Conservation (phyloP, 441 rosid species). For the Hura crepitans region DNA sequence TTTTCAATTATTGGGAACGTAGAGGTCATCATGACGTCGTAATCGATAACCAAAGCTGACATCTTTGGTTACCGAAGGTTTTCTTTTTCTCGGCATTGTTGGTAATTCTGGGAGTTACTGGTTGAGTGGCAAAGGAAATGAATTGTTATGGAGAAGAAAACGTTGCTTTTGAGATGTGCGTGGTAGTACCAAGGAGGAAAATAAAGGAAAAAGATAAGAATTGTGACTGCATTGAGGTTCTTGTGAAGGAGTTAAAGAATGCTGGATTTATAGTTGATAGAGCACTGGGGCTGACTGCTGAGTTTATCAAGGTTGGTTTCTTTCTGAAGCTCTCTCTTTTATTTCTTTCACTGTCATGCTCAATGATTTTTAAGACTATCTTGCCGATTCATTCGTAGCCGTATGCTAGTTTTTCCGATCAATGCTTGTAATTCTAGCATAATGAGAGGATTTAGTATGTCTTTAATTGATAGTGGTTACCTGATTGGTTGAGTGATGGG, state of each 20-base stretch:
- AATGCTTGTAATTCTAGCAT: background rate
- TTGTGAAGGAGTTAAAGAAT: slow-evolving; percentile 53
- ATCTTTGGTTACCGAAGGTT: background rate
- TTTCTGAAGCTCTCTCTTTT: background rate
- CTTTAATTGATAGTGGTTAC: background rate
- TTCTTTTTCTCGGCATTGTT: background rate
- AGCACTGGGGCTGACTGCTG: slow-evolving; percentile 67
- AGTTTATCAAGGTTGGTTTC: slow-evolving; percentile 62
- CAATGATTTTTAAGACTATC: background rate
- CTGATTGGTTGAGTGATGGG: background rate
- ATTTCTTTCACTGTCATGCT: slow-evolving; percentile 1
- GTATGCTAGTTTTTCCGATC: slow-evolving; percentile 4
- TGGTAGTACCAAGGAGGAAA: slow-evolving; percentile 61
- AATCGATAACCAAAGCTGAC: background rate
- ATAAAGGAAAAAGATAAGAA: slow-evolving; percentile 36
- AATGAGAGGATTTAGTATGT: background rate
- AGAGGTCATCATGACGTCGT: background rate
- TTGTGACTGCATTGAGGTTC: slow-evolving; percentile 59
- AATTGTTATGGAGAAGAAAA: slow-evolving; percentile 45
- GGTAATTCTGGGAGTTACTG: background rate
- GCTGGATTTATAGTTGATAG: slow-evolving; percentile 57
- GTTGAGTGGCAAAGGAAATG: slow-evolving; percentile 37
- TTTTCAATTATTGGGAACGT: background rate
- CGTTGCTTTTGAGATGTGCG: slow-evolving; percentile 57
- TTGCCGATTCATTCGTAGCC: slow-evolving; percentile 14